These are phyloP conservation scores for Candida pseudoviswanathii DNA, from an alignment of 1,139 yeast species.

Conservation along the genomic window DNA sequence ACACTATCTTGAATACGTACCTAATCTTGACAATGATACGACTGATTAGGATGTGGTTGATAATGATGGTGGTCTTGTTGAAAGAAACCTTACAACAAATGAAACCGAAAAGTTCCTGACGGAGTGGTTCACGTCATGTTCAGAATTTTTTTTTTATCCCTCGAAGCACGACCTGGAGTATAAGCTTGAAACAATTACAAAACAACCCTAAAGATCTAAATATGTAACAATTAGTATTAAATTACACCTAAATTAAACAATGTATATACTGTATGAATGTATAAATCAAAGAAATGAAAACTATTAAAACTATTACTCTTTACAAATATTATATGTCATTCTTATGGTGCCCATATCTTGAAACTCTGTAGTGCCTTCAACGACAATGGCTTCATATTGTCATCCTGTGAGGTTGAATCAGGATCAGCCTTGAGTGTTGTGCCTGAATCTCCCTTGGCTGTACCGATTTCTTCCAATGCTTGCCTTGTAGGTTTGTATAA, in stretches of 20 bases:
- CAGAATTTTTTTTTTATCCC: not conserved
- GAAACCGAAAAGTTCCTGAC: not conserved
- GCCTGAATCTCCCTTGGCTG: conserved; percentile 13
- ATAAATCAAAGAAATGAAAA: conserved; percentile 1
- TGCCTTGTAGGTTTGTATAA: conserved; percentile 53
- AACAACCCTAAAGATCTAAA: not conserved
- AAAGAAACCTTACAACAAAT: not conserved
- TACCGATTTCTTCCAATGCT: conserved; percentile 21
- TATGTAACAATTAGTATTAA: not conserved
- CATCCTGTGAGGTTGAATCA: conserved; percentile 22
- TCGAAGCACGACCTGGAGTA: not conserved
- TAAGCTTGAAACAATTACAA: not conserved
- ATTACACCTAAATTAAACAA: conserved; percentile 1
- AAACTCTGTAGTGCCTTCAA: conserved; percentile 81
- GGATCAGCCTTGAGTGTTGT: conserved; percentile 11
- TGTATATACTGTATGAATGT: not conserved
- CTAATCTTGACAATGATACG: not conserved
- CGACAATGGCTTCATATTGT: conserved; percentile 67
- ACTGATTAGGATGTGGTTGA: not conserved
- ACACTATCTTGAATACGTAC: not conserved
- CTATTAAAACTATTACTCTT: not conserved
- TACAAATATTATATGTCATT: not conserved
- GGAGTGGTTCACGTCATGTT: too few species aligned
- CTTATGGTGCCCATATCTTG: conserved; percentile 77
- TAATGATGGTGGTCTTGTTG: not conserved